Percentiles rank a stretch among this genome's conserved stretches.
These are phyloP conservation scores for Coniella vitis DNA, from an alignment of 2,329 filamentous ascomycete species.

Conservation along the genomic window DNA sequence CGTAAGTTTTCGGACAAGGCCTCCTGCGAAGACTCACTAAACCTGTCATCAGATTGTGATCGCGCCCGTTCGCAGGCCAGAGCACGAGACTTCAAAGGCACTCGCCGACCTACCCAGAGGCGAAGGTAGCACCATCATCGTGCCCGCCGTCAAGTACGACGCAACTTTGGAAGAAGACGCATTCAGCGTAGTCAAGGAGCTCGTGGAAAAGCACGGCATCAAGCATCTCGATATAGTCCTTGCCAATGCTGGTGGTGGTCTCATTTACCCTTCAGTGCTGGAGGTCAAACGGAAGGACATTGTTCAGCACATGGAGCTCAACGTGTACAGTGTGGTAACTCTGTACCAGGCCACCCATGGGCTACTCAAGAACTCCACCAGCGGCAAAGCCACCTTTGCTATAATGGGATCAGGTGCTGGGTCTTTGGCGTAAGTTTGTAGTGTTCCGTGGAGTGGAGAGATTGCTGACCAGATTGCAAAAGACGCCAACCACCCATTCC, in stretches of 20 bases:
- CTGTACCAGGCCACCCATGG: constrained; percentile 38
- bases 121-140: constrained; percentile 28
- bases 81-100: background rate
- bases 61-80: constrained; percentile 10
- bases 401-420: constrained; percentile 28
- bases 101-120: constrained; percentile 1
- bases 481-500: constrained; percentile 19
- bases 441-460: background rate
- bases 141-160: constrained; percentile 33
- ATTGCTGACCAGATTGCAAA: background rate
- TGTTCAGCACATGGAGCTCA: constrained; percentile 33
- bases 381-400: constrained; percentile 24
- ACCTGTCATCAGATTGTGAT: constrained; percentile 1
- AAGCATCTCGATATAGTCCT: constrained; percentile 41
- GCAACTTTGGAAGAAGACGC: constrained; percentile 27
- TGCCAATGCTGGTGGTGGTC: constrained; percentile 41
- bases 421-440: constrained; percentile 13
- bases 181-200: constrained; percentile 24
- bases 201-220: constrained; percentile 29
- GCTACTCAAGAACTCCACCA: constrained; percentile 27
- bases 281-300: constrained; percentile 31
- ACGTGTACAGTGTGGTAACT: constrained; percentile 33
- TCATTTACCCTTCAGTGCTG: constrained; percentile 24
- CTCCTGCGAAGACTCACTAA: background rate
- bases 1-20: background rate